A percentile compares a stretch with the other conserved stretches of the same genome.
These are phyloP conservation scores for Durotheca rogersii DNA, from an alignment of 495 filamentous ascomycete species.

Conservation along the genomic window DNA sequence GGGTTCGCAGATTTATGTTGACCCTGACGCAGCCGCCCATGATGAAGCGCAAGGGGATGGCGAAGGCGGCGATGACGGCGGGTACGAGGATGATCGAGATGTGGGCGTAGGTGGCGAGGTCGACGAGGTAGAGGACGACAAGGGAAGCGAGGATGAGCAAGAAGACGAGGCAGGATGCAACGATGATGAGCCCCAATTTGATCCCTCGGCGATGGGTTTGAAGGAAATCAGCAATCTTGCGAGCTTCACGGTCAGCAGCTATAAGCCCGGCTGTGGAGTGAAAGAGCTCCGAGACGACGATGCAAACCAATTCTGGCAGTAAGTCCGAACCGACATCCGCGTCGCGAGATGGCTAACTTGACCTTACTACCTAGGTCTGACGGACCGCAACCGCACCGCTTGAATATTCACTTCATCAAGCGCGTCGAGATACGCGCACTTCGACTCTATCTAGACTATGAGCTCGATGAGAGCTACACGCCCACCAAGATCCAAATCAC, in stretches of 20 bases:
- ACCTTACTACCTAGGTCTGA: constrained; percentile 62
- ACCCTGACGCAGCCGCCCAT: constrained; percentile 6
- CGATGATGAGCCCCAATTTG: constrained; percentile 37
- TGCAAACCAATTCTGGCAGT: constrained; percentile 86
- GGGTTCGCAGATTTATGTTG: too few relatives aligned
- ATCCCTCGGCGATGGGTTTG: constrained; percentile 54
- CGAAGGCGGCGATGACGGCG: neutral
- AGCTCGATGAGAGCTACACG: constrained; percentile 93
- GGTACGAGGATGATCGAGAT: constrained; percentile 5
- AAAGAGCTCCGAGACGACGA: constrained; percentile 80
- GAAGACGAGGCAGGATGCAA: constrained; percentile 22
- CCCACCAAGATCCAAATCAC: constrained; percentile 85
- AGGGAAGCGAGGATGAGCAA: constrained; percentile 20
- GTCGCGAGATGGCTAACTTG: constrained; percentile 10
- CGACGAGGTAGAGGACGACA: constrained; percentile 8
- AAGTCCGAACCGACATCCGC: constrained; percentile 25
- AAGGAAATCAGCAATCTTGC: constrained; percentile 95
- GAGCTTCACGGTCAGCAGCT: constrained; percentile 86
- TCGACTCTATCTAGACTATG: constrained; percentile 86
- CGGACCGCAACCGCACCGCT: constrained; percentile 90
- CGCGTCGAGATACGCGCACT: constrained; percentile 81
- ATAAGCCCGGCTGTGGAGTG: constrained; percentile 89
- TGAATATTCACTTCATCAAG: constrained; percentile 94
- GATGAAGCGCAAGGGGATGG: constrained; percentile 11
- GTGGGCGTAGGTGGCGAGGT: neutral